These are phyloP conservation scores for Coemansia pectinata DNA, from an alignment of 192 early-diverging fungal genomes.

Conservation along the genomic window DNA sequence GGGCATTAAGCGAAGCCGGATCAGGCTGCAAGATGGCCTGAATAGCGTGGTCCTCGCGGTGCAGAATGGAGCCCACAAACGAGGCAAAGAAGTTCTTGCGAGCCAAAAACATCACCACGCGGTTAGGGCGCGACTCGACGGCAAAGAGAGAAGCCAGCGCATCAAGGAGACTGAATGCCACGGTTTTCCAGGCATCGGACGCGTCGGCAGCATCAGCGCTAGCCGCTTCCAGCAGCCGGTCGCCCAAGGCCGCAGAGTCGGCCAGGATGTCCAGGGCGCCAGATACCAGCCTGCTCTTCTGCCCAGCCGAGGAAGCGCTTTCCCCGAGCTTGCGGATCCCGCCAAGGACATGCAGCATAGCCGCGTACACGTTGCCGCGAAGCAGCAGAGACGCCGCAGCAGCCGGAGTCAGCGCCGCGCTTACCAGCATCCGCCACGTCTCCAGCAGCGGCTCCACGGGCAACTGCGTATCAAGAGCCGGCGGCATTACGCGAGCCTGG, in stretches of 20 bases:
- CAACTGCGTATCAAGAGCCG: conserved; percentile 55
- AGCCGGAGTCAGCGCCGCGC: conserved; percentile 61
- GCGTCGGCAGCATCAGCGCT: conserved; percentile 84
- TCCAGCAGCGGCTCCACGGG: conserved; percentile 59
- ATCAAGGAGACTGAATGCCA: conserved; percentile 78
- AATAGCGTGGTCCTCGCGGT: conserved; percentile 62
- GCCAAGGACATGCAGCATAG: conserved; percentile 69
- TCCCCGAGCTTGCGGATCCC: conserved; percentile 45
- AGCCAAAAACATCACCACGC: conserved; percentile 50
- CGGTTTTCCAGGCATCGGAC: conserved; percentile 78
- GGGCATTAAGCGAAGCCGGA: conserved; percentile 58
- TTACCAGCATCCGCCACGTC: conserved; percentile 59
- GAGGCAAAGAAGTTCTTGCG: conserved; percentile 60
- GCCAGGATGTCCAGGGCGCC: conserved; percentile 47
- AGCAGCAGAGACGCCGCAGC: conserved; percentile 56
- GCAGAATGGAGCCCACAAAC: conserved; percentile 59
- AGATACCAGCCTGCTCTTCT: conserved; percentile 44
- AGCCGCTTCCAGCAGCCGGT: conserved; percentile 71
- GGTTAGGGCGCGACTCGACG: conserved; percentile 47
- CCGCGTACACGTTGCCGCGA: conserved; percentile 80
- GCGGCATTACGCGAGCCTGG: conserved; percentile 40
- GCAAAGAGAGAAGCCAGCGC: conserved; percentile 61
- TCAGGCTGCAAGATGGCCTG: conserved; percentile 56
- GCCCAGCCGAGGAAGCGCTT: conserved; percentile 2
- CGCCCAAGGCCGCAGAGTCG: conserved; percentile 53